phyloP scores from a whole-genome alignment of 305 asterid species.

The Withania somnifera region DNA sequence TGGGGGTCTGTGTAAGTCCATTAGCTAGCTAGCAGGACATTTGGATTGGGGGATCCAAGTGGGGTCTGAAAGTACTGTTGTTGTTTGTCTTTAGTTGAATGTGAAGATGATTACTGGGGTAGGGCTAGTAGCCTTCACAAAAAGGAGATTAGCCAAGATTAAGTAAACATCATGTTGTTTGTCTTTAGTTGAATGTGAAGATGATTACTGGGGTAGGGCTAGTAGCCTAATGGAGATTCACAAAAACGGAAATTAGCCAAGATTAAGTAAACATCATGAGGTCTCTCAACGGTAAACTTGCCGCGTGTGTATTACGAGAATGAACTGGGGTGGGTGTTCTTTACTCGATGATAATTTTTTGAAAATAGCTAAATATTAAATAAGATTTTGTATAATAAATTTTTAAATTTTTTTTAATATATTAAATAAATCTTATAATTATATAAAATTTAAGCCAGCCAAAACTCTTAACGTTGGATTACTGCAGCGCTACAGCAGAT shows the following conservation, averaged over 20 bases:
- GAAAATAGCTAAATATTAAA: no score
- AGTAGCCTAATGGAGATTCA: not conserved
- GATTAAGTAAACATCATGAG: not conserved
- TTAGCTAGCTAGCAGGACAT: not conserved
- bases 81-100: conserved; percentile 5
- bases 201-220: not conserved
- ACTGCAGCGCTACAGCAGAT: not conserved
- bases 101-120: not conserved
- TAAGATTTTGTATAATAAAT: no score
- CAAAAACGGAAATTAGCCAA: not conserved
- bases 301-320: not conserved
- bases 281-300: not conserved
- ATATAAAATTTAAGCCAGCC: no score
- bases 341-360: no score
- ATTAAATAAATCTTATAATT: no score
- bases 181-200: not conserved
- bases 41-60: not conserved
- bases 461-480: no score
- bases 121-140: not conserved
- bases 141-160: not conserved
- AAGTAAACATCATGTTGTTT: conserved; percentile 1
- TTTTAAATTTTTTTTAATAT: no score
- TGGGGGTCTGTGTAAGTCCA: conserved; percentile 28
- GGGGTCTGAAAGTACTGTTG: not conserved
- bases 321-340: no score